A percentile compares a stretch with the other conserved stretches of the same genome.
Evolutionary conservation across 2,329 filamentous ascomycete genomes (phyloP).

Genomic region (Raffaelea deltoideospora): DNA sequence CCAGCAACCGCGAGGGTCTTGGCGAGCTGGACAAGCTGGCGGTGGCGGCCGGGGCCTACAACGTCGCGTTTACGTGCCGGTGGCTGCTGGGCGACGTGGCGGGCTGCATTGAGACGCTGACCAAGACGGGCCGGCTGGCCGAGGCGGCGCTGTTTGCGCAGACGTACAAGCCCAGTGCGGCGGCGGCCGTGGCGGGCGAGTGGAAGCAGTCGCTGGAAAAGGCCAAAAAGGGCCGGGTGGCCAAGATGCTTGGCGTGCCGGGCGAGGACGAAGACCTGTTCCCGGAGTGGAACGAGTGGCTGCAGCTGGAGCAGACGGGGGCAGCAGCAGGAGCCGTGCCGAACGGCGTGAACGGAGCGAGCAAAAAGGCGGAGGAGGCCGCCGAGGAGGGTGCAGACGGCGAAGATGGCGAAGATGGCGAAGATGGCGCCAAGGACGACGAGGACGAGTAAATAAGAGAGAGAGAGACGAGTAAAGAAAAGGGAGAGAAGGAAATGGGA

Average conservation of each 20-base stretch:
- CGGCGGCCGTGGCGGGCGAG: slow-evolving; percentile 48
- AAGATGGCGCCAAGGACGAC: background rate
- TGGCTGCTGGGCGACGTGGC: slow-evolving; percentile 79
- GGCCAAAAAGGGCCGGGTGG: slow-evolving; percentile 70
- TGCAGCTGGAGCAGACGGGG: slow-evolving; percentile 65
- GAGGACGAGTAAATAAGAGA: background rate
- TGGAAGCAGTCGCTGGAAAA: slow-evolving; percentile 83
- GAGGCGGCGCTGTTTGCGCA: slow-evolving; percentile 88
- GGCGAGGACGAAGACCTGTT: slow-evolving; percentile 78
- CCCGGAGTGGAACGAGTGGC: slow-evolving; percentile 88
- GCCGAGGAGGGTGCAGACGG: background rate
- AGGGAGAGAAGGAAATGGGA: background rate
- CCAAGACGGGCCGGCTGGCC: slow-evolving; percentile 61
- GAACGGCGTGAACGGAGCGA: background rate
- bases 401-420: background rate
- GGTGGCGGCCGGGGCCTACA: slow-evolving; percentile 64
- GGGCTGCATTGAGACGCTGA: slow-evolving; percentile 65
- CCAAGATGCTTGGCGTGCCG: slow-evolving; percentile 69
- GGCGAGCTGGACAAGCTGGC: slow-evolving; percentile 59
- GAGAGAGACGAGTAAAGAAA: background rate
- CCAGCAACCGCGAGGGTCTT: slow-evolving; percentile 62
- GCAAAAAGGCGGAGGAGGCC: background rate
- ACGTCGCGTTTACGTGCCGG: slow-evolving; percentile 79
- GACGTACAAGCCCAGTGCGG: slow-evolving; percentile 79
- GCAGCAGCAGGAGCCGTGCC: background rate